Percentiles rank a stretch among this genome's conserved stretches.
Evolutionary conservation across 2,329 filamentous ascomycete species (phyloP).

Genomic region (Scytalidium sp.): DNA sequence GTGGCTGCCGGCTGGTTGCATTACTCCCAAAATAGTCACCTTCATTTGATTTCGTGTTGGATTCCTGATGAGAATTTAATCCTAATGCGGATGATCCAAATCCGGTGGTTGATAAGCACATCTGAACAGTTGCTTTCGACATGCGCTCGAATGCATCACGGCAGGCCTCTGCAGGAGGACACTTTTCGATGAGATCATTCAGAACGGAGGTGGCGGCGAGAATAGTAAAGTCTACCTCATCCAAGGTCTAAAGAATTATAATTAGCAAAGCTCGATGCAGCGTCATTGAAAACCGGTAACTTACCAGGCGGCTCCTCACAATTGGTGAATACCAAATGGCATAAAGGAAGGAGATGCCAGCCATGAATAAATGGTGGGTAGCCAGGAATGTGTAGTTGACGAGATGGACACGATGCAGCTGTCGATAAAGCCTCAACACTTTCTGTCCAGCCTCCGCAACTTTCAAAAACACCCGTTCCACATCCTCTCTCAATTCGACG

Average conservation of each 20-base stretch:
- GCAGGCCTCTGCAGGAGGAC: constrained; percentile 90
- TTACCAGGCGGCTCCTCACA: constrained; percentile 80
- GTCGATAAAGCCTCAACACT: constrained; percentile 85
- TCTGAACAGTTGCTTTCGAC: constrained; percentile 91
- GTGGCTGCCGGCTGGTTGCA: neutral
- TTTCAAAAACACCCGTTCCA: constrained; percentile 89
- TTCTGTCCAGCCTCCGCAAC: constrained; percentile 94
- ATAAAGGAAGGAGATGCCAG: constrained; percentile 92
- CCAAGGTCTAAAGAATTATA: constrained; percentile 62
- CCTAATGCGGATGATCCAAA: constrained; percentile 24
- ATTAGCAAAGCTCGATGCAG: constrained; percentile 7
- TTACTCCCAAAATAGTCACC: constrained; percentile 13
- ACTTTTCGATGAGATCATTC: constrained; percentile 88
- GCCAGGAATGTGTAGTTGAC: constrained; percentile 97
- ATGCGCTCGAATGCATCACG: constrained; percentile 93
- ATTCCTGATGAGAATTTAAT: constrained; percentile 16
- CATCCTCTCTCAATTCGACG: constrained; percentile 71
- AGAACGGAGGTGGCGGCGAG: constrained; percentile 91
- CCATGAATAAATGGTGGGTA: constrained; percentile 96
- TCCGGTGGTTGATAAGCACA: constrained; percentile 76
- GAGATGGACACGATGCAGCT: constrained; percentile 80
- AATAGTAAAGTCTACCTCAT: constrained; percentile 97
- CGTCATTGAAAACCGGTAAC: constrained; percentile 30
- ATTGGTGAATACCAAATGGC: constrained; percentile 95
- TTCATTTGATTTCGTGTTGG: constrained; percentile 5